phyloP scores from a whole-genome alignment of 441 rosid species.

The Bocquillonia castaneifolia region DNA sequence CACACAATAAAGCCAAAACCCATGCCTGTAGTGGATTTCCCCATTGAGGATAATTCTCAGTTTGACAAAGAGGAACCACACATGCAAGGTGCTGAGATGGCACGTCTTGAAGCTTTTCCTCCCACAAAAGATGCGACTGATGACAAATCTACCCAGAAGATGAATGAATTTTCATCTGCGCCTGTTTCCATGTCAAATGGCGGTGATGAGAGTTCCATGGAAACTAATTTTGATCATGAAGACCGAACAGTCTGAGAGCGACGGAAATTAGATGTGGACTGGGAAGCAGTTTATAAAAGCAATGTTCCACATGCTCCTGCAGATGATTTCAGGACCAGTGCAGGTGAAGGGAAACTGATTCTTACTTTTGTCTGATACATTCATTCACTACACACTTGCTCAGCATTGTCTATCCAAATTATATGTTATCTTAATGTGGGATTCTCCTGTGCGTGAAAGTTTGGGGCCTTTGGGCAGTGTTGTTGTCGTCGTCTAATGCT shows the following conservation, averaged over 20 bases:
- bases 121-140: slow-evolving; percentile 20
- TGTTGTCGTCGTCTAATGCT: neutral
- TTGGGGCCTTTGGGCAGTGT: neutral
- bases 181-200: slow-evolving; percentile 11
- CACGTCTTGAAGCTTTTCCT: slow-evolving; percentile 20
- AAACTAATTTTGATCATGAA: slow-evolving; percentile 15
- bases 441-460: neutral
- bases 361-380: slow-evolving; percentile 5
- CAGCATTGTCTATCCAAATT: neutral
- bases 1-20: no score
- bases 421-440: slow-evolving; percentile 3
- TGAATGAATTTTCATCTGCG: slow-evolving; percentile 5
- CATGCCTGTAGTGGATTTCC: no score
- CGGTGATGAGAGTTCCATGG: slow-evolving; percentile 1
- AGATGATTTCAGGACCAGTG: slow-evolving; percentile 12
- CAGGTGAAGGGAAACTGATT: slow-evolving; percentile 15
- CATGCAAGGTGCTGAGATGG: neutral
- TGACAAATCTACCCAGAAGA: slow-evolving; percentile 17
- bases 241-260: slow-evolving; percentile 3
- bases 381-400: neutral
- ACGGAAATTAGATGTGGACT: slow-evolving; percentile 7
- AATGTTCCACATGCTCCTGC: neutral
- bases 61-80: slow-evolving; percentile 5
- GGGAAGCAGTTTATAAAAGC: slow-evolving; percentile 14
- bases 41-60: no score